phyloP scores from a whole-genome alignment of 768 basidiomycete genomes.

The Lactifluus pinguis region DNA sequence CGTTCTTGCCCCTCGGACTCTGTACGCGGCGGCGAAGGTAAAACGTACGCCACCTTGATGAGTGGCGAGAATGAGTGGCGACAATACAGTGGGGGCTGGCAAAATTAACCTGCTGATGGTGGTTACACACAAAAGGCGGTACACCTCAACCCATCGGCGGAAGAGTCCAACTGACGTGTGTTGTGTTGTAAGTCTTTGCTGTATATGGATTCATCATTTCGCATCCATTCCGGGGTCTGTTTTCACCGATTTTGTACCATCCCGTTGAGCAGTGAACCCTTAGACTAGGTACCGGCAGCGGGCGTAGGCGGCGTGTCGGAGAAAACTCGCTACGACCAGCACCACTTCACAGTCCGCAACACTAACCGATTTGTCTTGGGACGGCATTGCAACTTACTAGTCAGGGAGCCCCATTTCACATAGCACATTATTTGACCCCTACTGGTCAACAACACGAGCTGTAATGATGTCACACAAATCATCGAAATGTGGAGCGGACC shows the following conservation, averaged over 20 bases:
- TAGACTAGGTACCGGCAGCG: neutral
- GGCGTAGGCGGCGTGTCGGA: neutral
- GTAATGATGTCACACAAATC: neutral
- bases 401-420: neutral
- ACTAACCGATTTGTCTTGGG: neutral
- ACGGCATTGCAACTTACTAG: neutral
- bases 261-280: too few relatives aligned
- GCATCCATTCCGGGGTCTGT: neutral
- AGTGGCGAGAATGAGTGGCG: too few relatives aligned
- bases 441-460: slow-evolving; percentile 9
- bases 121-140: too few relatives aligned
- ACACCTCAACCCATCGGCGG: too few relatives aligned
- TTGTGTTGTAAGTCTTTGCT: too few relatives aligned
- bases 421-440: neutral
- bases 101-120: too few relatives aligned
- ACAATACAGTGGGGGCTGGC: too few relatives aligned
- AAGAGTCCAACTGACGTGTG: too few relatives aligned
- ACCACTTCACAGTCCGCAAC: neutral
- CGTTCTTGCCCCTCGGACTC: too few relatives aligned
- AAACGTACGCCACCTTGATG: too few relatives aligned
- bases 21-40: too few relatives aligned
- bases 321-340: neutral
- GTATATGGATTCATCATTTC: neutral
- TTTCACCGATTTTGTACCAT: neutral
- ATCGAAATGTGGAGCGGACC: slow-evolving; percentile 6